A percentile compares a stretch with the other conserved stretches of the same genome.
These are phyloP conservation scores for Fusarium beomiforme DNA, from an alignment of 2,329 filamentous ascomycete genomes.

Conservation along the genomic window DNA sequence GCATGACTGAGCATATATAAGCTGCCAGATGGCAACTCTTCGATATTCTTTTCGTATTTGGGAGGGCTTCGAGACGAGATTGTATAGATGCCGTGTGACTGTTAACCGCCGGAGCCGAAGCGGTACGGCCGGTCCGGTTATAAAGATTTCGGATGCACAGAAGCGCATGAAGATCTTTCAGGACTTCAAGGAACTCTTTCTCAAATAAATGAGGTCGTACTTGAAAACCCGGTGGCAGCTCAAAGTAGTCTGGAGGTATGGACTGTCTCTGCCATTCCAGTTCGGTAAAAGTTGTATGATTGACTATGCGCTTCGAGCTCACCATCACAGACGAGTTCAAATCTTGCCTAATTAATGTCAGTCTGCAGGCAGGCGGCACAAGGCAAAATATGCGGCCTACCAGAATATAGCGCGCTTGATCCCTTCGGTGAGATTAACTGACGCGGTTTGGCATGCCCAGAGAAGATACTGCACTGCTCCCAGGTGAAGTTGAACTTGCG, in stretches of 20 bases:
- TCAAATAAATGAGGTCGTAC: conserved; percentile 36
- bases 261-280: conserved; percentile 52
- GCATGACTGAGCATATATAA: conserved; percentile 53
- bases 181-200: conserved; percentile 47
- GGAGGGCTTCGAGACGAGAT: conserved; percentile 47
- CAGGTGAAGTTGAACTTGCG: conserved; percentile 55
- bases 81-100: conserved; percentile 56
- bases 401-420: conserved; percentile 59
- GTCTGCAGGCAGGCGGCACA: no score
- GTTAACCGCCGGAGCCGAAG: conserved; percentile 48
- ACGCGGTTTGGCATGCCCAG: conserved; percentile 41
- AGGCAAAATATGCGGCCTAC: conserved; percentile 36
- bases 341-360: conserved; percentile 50
- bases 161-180: conserved; percentile 52
- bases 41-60: conserved; percentile 32
- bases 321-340: conserved; percentile 53
- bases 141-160: conserved; percentile 50
- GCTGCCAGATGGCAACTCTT: conserved; percentile 52
- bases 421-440: conserved; percentile 47
- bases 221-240: conserved; percentile 49
- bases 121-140: conserved; percentile 16
- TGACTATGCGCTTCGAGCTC: conserved; percentile 51
- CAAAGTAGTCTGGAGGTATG: conserved; percentile 43
- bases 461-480: conserved; percentile 51
- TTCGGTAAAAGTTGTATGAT: conserved; percentile 54